These are phyloP conservation scores for Aspergillus saccharolyticus DNA, from an alignment of 495 filamentous ascomycete species.

Conservation along the genomic window DNA sequence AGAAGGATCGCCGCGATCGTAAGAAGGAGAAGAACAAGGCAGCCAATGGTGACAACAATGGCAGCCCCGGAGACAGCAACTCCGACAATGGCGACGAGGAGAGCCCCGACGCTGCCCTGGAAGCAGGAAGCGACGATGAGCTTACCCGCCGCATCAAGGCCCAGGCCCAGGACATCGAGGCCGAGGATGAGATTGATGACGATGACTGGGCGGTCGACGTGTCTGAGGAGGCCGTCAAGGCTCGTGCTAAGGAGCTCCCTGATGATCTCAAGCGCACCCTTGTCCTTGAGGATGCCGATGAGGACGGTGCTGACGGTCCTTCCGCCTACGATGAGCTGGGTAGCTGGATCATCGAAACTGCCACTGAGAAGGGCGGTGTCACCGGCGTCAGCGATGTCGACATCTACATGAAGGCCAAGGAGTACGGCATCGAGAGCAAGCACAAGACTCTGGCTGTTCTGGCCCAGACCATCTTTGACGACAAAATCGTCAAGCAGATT, in stretches of 20 bases:
- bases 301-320: slow-evolving; percentile 76
- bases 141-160: slow-evolving; percentile 84
- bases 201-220: slow-evolving; percentile 94
- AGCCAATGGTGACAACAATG: slow-evolving; percentile 62
- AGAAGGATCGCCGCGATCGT: slow-evolving; percentile 72
- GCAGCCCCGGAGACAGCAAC: slow-evolving; percentile 68
- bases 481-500: slow-evolving; percentile 83
- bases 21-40: slow-evolving; percentile 59
- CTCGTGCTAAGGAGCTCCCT: slow-evolving; percentile 85
- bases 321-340: slow-evolving; percentile 88
- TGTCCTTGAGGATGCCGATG: slow-evolving; percentile 77
- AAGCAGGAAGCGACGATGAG: slow-evolving; percentile 86
- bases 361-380: slow-evolving; percentile 64
- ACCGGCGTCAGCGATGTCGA: slow-evolving; percentile 76
- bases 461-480: slow-evolving; percentile 88
- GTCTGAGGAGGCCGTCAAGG: slow-evolving; percentile 89
- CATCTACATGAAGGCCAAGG: slow-evolving; percentile 91
- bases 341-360: slow-evolving; percentile 80
- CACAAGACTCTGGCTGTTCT: slow-evolving; percentile 90
- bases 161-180: slow-evolving; percentile 70
- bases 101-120: slow-evolving; percentile 64
- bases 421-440: slow-evolving; percentile 91
- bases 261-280: slow-evolving; percentile 86
- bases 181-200: slow-evolving; percentile 63
- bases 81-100: slow-evolving; percentile 58